Percentiles rank a stretch among this genome's conserved stretches.
These are phyloP conservation scores for Colletotrichum lentis DNA, from an alignment of 2,329 filamentous ascomycete genomes.

Conservation along the genomic window DNA sequence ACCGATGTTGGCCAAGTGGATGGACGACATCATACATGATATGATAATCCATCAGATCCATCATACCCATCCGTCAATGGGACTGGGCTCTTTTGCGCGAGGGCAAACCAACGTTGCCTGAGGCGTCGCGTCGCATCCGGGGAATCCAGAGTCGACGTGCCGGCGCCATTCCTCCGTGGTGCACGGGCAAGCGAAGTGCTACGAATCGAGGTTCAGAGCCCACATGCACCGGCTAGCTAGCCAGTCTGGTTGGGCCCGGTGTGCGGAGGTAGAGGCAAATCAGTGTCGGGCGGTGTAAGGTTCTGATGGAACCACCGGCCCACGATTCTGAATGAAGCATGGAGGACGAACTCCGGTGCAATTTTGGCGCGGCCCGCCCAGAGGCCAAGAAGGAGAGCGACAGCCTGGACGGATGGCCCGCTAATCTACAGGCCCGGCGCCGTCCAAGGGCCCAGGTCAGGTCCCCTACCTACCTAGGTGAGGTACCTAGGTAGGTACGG, in stretches of 20 bases:
- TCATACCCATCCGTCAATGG: not conserved
- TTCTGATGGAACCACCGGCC: constrained; percentile 15
- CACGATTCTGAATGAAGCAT: constrained; percentile 18
- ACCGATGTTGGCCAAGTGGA: not conserved
- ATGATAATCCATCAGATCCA: not conserved
- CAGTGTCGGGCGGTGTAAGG: constrained; percentile 4
- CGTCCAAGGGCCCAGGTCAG: not conserved
- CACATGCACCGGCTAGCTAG: not conserved
- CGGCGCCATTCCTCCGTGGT: not conserved
- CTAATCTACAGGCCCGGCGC: constrained; percentile 38
- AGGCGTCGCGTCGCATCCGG: not conserved
- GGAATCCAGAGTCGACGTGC: not conserved
- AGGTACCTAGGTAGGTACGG: not conserved
- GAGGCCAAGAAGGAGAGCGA: not conserved
- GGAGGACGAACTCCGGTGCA: constrained; percentile 24
- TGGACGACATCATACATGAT: not conserved
- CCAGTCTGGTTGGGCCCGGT: not conserved
- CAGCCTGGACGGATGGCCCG: constrained; percentile 22
- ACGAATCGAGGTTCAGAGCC: constrained; percentile 5
- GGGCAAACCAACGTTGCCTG: not conserved
- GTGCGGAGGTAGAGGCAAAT: not conserved
- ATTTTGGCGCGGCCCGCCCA: constrained; percentile 36
- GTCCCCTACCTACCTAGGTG: not conserved
- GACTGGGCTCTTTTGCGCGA: not conserved
- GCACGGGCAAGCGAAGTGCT: not conserved